These are phyloP conservation scores for Penicillium sp. DNA, from an alignment of 2,329 filamentous ascomycete genomes.

Conservation along the genomic window DNA sequence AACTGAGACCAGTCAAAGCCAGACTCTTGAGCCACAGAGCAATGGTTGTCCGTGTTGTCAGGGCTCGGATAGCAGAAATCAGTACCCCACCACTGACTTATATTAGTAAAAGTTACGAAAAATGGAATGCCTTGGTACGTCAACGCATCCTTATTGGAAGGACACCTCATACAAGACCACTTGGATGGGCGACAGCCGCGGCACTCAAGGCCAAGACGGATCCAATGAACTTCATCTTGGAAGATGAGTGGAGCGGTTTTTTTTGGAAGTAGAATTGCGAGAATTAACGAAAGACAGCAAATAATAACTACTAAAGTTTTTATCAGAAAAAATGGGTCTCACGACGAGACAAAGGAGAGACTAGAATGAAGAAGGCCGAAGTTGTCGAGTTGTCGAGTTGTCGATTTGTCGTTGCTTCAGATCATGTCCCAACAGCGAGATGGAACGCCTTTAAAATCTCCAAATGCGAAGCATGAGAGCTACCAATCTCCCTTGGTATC, in stretches of 20 bases:
- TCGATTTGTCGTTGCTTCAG: neutral
- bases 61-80: constrained; percentile 63
- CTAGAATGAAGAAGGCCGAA: constrained; percentile 2
- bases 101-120: neutral
- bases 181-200: constrained; percentile 34
- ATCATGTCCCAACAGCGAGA: neutral
- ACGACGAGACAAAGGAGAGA: neutral
- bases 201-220: constrained; percentile 43
- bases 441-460: neutral
- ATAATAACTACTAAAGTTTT: neutral
- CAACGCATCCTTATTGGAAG: no score
- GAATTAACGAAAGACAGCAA: constrained; percentile 19
- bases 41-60: constrained; percentile 72
- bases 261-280: constrained; percentile 4
- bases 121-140: neutral
- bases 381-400: constrained; percentile 1
- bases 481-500: neutral
- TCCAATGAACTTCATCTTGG: constrained; percentile 18
- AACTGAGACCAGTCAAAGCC: constrained; percentile 73
- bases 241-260: constrained; percentile 7
- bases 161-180: constrained; percentile 46
- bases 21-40: constrained; percentile 61
- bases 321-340: neutral
- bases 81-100: constrained; percentile 46
- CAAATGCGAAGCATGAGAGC: neutral